Conservation (phyloP, 306 rosid genomes). For the Castanea crenata region DNA sequence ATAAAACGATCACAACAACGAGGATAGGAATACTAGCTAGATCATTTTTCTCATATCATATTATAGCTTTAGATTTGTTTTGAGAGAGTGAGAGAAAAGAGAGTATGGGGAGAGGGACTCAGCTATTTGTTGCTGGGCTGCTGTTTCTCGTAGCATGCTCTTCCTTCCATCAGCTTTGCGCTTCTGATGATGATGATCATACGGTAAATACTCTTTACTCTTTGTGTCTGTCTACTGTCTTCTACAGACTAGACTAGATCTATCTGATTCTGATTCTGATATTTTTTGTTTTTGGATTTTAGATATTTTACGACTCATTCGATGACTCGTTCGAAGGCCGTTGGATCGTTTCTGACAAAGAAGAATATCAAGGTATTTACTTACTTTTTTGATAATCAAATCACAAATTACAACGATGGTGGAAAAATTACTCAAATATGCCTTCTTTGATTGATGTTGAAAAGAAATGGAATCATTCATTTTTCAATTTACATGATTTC, state of each 20-base stretch:
- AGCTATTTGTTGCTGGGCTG: conserved; percentile 17
- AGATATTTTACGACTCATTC: conserved; percentile 88
- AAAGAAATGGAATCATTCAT: too few relatives aligned
- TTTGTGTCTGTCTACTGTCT: too few relatives aligned
- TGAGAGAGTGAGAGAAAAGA: not conserved
- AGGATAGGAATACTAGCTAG: too few relatives aligned
- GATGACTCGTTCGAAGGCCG: conserved; percentile 73
- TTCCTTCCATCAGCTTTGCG: conserved; percentile 41
- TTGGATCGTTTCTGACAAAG: conserved; percentile 75
- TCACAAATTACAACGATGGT: too few relatives aligned
- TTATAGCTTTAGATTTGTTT: conserved; percentile 17
- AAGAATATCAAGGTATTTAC: conserved; percentile 58
- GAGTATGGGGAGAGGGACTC: conserved; percentile 37
- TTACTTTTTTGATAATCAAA: too few relatives aligned
- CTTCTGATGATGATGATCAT: conserved; percentile 49
- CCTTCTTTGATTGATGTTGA: too few relatives aligned
- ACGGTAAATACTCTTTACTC: conserved; percentile 15
- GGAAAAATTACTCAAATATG: too few relatives aligned
- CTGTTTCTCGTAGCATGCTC: conserved; percentile 40
- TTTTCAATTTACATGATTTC: too few relatives aligned
- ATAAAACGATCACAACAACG: too few relatives aligned
- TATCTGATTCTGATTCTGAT: too few relatives aligned
- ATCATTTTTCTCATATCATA: not conserved
- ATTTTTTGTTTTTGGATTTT: conserved; percentile 9
- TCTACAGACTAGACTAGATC: too few relatives aligned